phyloP scores from a whole-genome alignment of 345 rosid genomes.

The Eucalyptus sp. region DNA sequence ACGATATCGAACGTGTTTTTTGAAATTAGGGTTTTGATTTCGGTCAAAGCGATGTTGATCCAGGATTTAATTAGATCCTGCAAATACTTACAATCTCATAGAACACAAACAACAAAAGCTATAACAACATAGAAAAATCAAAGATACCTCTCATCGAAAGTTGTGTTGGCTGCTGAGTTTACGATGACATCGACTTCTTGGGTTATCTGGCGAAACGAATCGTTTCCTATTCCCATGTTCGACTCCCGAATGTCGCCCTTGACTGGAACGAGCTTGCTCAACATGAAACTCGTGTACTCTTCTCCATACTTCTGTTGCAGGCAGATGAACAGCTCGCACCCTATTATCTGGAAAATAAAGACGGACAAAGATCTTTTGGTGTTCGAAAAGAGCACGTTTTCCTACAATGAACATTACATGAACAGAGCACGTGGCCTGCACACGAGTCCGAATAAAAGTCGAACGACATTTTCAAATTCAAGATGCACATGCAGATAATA shows the following conservation, averaged over 20 bases:
- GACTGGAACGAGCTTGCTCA: slow-evolving; percentile 1
- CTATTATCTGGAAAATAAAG: neutral
- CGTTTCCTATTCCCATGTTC: neutral
- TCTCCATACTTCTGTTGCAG: neutral
- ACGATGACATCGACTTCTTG: slow-evolving; percentile 13
- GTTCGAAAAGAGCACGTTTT: neutral
- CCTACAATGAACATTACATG: neutral
- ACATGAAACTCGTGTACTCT: neutral
- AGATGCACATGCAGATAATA: neutral
- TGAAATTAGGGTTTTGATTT: neutral
- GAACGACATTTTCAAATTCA: neutral
- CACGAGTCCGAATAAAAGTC: neutral
- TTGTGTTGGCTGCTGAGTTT: slow-evolving; percentile 15
- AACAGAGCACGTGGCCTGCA: neutral
- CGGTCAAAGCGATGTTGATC: neutral
- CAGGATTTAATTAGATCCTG: neutral
- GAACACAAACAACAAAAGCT: neutral
- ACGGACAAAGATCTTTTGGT: neutral
- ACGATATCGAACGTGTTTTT: neutral
- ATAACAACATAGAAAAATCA: neutral
- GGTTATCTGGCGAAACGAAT: neutral
- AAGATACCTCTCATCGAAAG: neutral
- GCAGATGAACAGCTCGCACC: neutral
- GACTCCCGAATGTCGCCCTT: neutral
- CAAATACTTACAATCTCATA: neutral